These are phyloP conservation scores for Yarrowia phangngaensis DNA, from an alignment of 805 yeast species.

Conservation along the genomic window DNA sequence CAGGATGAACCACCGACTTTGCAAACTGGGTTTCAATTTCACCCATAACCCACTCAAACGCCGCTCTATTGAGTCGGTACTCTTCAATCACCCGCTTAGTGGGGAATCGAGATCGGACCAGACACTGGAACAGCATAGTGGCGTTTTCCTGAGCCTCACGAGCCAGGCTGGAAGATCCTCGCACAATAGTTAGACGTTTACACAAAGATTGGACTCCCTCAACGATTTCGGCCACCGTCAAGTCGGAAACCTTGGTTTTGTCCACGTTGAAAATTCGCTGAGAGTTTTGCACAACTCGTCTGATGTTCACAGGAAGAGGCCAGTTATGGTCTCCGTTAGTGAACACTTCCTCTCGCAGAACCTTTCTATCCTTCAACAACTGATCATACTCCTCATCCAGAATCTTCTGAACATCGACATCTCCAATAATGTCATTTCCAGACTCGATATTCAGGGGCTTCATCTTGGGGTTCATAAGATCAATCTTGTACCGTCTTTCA, in stretches of 20 bases:
- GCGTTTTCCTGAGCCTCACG: constrained; percentile 92
- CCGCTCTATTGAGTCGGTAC: constrained; percentile 72
- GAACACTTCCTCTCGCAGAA: constrained; percentile 76
- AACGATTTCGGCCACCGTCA: constrained; percentile 78
- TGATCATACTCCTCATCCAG: constrained; percentile 84
- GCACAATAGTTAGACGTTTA: constrained; percentile 63
- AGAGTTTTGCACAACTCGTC: constrained; percentile 95
- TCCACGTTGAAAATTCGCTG: constrained; percentile 96
- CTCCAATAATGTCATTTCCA: constrained; percentile 88
- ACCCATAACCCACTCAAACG: constrained; percentile 95
- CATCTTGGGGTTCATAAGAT: constrained; percentile 60
- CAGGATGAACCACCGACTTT: constrained; percentile 87
- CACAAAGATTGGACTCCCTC: constrained; percentile 65
- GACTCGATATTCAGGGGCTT: constrained; percentile 76
- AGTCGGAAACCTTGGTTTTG: constrained; percentile 82
- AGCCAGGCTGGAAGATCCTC: constrained; percentile 72
- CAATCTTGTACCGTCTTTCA: constrained; percentile 79
- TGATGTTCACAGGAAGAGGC: constrained; percentile 96
- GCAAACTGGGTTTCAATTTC: constrained; percentile 92
- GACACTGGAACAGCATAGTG: constrained; percentile 80
- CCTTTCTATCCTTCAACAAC: constrained; percentile 67
- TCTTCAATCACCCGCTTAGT: constrained; percentile 89
- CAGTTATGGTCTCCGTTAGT: constrained; percentile 91
- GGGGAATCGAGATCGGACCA: constrained; percentile 88
- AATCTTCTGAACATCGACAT: constrained; percentile 70